Evolutionary conservation across 345 rosid genomes (phyloP), one percentile per base, ranked within the genome.

Genomic region (Brassica juncea): DNA sequence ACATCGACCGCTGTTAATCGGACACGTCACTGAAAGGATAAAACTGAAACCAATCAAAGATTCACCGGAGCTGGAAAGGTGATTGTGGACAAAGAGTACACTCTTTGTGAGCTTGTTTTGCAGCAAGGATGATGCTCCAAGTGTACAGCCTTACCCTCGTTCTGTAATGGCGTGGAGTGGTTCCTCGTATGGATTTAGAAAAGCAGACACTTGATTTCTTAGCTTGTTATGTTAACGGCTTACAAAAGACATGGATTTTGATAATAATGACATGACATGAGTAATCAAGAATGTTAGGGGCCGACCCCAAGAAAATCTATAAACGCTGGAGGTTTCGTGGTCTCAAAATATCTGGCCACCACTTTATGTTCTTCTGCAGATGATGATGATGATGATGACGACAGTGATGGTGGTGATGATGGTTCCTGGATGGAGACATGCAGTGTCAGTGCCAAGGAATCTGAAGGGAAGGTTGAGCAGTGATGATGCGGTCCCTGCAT

Each of bases 231-330:
- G 66, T 55, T 66, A 75, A 35, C 57, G 66, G 78, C 72, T 68
- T 39, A 30, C 61, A 59, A 30, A 68, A 3, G 80, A 76, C 73
- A 68, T 10, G 7, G 68, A 44, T 68, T 59, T 76, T 12, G 73
- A 60, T 69, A 69, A 61, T 32, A 77, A 69, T 69, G 37, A 76
- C 73, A 11, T 47, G 37, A 69, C 73, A 11, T 47, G 37, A 69
- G 74, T 47, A 59, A 30, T 57, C 73, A 75, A 75, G n/a, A 21
- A 39, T 68, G 47, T 58, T 76, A 31, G 59, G 32, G 67, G 52
- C 90, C 90, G 66, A 84, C 87, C 39, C 89, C 92, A 55, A 89
- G 88, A 79, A 89, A 89, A 78, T 87, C 92, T 78, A 89, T 84
- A 80, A 87, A 89, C 47, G 89, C 82, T 66, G 86, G 87, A 39